Evolutionary conservation across 805 yeast species (phyloP), one percentile per base, ranked within the genome.

Genomic region (Martiniozyma abietophila): DNA sequence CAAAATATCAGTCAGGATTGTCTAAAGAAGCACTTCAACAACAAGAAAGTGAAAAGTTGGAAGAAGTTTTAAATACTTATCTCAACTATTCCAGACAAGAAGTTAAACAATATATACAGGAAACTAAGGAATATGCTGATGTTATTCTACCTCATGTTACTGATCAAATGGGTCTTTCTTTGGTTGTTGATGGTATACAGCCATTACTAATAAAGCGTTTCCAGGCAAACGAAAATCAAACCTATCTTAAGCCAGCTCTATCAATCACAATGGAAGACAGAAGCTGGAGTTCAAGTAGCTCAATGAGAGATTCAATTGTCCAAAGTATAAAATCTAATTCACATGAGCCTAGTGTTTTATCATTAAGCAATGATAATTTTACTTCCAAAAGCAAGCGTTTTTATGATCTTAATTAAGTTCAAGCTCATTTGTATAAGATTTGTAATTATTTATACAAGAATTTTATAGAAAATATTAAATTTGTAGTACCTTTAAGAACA

Each of bases 51-150:
- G 23, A 16, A 4, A 36, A 32, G 25, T 40, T 57, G 14, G 67
- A 68, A 38, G 32, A 46, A 2, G 59, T 71, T 29, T 49, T 71
- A 17, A 57, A 56, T 35, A 36, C 54, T 23, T 83, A 82, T 52
- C 53, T 82, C 26, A 65, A 62, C 29, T 56, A 60, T 4, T 71
- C 82, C 3, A 64, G 84, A 37, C 67, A 74, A 8, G 92, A 82
- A 47, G 78, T 76, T 75, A 69, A 62, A 43, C 69, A 74, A 41
- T 78, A 66, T 51, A 74, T 83, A 8, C 62, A 64, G 21, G 76
- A 74, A n/a, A 80, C 92, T 1, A 79, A 76, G 49, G 76, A 74
- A 39, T 65, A 60, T 39, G 84, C 94, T 1, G 94, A 82, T 53
- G 75, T 81, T 6, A 69, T 83, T 18, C 61, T 82, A 48, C 86